Base-by-base conservation (phyloP, 495 filamentous ascomycete species). In the Rostrohypoxylon terebratum region DNA sequence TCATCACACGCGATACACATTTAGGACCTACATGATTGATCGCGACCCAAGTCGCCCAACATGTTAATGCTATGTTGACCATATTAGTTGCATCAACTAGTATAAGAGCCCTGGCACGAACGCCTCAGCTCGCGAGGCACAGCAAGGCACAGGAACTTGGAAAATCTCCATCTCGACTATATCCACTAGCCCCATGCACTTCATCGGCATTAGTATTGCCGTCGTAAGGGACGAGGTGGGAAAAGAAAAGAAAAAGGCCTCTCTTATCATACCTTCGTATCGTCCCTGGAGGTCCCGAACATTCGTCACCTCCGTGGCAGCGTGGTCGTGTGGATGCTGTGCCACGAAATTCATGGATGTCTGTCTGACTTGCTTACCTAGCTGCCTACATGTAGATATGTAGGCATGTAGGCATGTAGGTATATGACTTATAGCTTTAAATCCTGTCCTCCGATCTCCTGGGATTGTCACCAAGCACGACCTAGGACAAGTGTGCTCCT, bases 1-100 rank as follows among this genome's bases (percentile, higher is more conserved):
- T 28, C 3, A 28, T 28, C 28, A 28, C 28, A 28, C 28, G 28
- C 28, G 23, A 54, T 60, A 60, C 58, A 60, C 34, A 53, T 23
- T 9, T 18, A 34, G 11, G 59, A n/a, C n/a, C n/a, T 72, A 72
- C 70, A 69, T 73, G 55, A 62, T 74, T 34, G 66, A 73, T 74
- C 66, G 36, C 40, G 57, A 65, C 36, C 18, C 50, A 28, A 25
- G 23, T 25, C 28, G 23, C 48, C 48, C 31, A 11, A 47, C 23
- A 53, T 48, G 38, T 20, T 66, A 48, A 9, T 14, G 44, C 33
- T 20, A 45, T 54, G 62, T 25, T 73, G 63, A 51, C 33, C 31
- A 45, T 54, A 57, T 25, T 73, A 66, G 71, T 40, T 63, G 66
- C 61, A 59, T 57, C 36, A 16, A 58, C 53, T 64, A 64, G 70